Percentiles rank a stretch among this genome's conserved stretches.
Conservation (phyloP, 495 filamentous ascomycete species). For the Cenococcum geophilum region DNA sequence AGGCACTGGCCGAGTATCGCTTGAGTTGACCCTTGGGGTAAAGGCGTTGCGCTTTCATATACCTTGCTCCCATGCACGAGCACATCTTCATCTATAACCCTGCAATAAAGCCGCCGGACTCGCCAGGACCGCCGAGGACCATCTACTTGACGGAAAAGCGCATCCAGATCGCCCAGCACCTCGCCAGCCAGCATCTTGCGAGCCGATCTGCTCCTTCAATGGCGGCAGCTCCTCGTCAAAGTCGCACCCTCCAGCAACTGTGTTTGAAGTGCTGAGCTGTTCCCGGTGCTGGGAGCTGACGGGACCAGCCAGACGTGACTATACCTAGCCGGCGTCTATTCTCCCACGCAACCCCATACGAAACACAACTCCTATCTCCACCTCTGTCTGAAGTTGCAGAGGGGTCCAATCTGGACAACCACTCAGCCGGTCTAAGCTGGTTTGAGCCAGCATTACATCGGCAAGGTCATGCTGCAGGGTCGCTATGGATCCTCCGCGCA, state of each 20-base stretch:
- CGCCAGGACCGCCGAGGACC: neutral
- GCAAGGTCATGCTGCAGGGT: conserved; percentile 20
- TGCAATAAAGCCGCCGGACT: conserved; percentile 4
- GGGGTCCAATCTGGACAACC: conserved; percentile 12
- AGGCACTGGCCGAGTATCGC: neutral
- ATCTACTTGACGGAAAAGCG: neutral
- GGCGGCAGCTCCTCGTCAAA: neutral
- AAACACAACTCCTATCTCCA: conserved; percentile 16
- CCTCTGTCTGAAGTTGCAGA: conserved; percentile 16
- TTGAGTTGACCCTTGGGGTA: neutral
- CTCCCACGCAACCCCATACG: conserved; percentile 2
- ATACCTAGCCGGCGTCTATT: conserved; percentile 3
- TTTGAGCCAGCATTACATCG: conserved; percentile 21
- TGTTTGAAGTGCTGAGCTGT: neutral
- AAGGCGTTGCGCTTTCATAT: neutral
- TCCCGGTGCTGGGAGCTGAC: neutral
- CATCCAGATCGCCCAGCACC: neutral
- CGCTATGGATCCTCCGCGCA: conserved; percentile 5
- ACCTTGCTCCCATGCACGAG: neutral
- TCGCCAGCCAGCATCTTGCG: neutral
- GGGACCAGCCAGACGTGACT: neutral
- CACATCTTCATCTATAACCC: conserved; percentile 6
- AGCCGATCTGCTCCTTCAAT: conserved; percentile 1
- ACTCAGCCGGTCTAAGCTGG: conserved; percentile 22
- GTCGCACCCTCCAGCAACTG: neutral